Percentiles rank a stretch among this genome's conserved stretches.
Conservation (phyloP, 179 eudicot genomes). For the Nepenthes alata region DNA sequence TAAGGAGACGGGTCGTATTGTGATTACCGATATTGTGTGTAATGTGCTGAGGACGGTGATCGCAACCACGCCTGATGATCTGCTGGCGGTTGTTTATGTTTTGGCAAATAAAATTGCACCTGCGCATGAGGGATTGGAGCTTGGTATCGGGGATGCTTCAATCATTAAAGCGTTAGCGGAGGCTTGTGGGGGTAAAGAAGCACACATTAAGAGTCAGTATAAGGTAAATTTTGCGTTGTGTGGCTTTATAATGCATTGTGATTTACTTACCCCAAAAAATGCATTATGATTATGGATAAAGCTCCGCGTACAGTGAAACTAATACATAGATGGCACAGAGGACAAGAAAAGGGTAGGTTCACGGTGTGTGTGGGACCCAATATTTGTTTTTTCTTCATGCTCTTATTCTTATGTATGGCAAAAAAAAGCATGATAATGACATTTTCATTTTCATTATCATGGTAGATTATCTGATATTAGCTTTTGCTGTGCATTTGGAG, state of each 20-base stretch:
- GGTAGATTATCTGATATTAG: no score
- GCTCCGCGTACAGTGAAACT: no score
- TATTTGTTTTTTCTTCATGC: no score
- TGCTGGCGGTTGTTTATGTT: conserved; percentile 61
- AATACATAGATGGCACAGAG: no score
- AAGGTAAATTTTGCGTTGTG: conserved; percentile 24
- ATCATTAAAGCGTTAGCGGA: conserved; percentile 81
- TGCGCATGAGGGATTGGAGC: conserved; percentile 87
- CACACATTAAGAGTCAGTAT: conserved; percentile 45
- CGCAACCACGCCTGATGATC: conserved; percentile 58
- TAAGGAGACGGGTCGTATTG: conserved; percentile 64
- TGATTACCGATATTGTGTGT: conserved; percentile 74
- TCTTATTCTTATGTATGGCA: no score
- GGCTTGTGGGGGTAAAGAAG: conserved; percentile 65
- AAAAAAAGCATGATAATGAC: no score
- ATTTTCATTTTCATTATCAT: no score
- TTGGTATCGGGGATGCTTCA: conserved; percentile 85
- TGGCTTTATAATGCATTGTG: neutral
- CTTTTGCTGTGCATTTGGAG: no score
- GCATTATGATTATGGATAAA: no score
- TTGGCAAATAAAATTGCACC: conserved; percentile 76
- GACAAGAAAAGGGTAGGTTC: no score
- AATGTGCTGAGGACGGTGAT: conserved; percentile 85
- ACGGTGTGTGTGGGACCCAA: no score
- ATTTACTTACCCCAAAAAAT: no score